phyloP scores from a whole-genome alignment of 1,139 yeast species.

The Yamadazyma triangularis region DNA sequence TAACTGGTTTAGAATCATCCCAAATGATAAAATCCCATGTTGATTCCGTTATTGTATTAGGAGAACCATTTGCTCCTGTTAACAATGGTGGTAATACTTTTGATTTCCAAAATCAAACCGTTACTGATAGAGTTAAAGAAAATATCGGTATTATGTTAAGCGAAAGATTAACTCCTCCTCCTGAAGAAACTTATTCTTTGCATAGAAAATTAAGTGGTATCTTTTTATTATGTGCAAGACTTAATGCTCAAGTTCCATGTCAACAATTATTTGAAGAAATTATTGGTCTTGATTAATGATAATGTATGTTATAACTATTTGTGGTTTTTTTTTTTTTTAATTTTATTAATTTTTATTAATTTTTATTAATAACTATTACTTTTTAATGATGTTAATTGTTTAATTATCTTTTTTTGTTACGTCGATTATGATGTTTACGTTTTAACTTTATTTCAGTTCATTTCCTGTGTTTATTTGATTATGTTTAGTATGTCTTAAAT shows the following conservation, averaged over 20 bases:
- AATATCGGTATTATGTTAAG: slow-evolving; percentile 85
- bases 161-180: slow-evolving; percentile 94
- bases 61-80: slow-evolving; percentile 79
- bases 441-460: too few species aligned
- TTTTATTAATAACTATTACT: too few species aligned
- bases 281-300: slow-evolving; percentile 42
- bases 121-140: slow-evolving; percentile 85
- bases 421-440: too few species aligned
- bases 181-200: slow-evolving; percentile 93
- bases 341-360: too few species aligned
- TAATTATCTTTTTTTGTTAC: too few species aligned
- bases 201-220: slow-evolving; percentile 96
- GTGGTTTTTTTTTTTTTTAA: neutral
- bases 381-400: too few species aligned
- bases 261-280: slow-evolving; percentile 71
- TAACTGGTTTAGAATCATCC: slow-evolving; percentile 85
- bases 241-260: slow-evolving; percentile 82
- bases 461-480: too few species aligned
- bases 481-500: too few species aligned
- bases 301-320: slow-evolving; percentile 1
- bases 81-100: slow-evolving; percentile 48
- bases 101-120: slow-evolving; percentile 80
- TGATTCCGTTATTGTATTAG: slow-evolving; percentile 83
- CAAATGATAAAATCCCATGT: slow-evolving; percentile 91
- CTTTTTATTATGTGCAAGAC: slow-evolving; percentile 80